Percentiles rank a stretch among this genome's conserved stretches.
These are phyloP conservation scores for Candida maris DNA, from an alignment of 805 yeast species.

Conservation along the genomic window DNA sequence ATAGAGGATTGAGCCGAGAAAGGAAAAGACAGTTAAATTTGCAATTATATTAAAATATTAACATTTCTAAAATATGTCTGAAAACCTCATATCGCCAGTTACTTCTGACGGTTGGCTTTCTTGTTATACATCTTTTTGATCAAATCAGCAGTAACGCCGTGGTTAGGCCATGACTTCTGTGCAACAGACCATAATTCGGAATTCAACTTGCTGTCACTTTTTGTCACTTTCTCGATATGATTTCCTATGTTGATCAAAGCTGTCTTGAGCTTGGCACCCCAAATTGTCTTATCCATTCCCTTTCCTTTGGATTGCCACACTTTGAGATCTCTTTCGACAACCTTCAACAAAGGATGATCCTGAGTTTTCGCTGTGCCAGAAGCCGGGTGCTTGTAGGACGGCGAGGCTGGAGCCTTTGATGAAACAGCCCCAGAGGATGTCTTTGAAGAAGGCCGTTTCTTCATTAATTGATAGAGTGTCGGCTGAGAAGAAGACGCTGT, in stretches of 20 bases:
- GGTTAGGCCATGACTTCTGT: slow-evolving; percentile 33
- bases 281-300: slow-evolving; percentile 30
- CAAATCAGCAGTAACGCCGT: slow-evolving; percentile 28
- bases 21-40: too few relatives aligned
- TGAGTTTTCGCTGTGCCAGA: slow-evolving; percentile 12
- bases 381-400: slow-evolving; percentile 6
- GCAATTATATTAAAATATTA: too few relatives aligned
- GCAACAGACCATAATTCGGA: slow-evolving; percentile 30
- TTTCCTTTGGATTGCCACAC: slow-evolving; percentile 32
- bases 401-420: slow-evolving; percentile 1
- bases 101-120: slow-evolving; percentile 17
- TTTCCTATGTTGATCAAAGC: slow-evolving; percentile 30
- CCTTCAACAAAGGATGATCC: slow-evolving; percentile 23
- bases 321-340: slow-evolving; percentile 28
- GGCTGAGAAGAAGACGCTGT: slow-evolving; percentile 15
- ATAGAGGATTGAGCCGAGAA: background rate
- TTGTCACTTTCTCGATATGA: slow-evolving; percentile 28
- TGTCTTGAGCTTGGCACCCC: slow-evolving; percentile 29
- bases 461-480: slow-evolving; percentile 20
- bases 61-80: too few relatives aligned
- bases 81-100: background rate
- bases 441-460: slow-evolving; percentile 12
- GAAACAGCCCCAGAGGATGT: slow-evolving; percentile 3
- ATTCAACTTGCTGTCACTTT: slow-evolving; percentile 18
- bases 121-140: slow-evolving; percentile 32